Evolutionary conservation across 2,329 filamentous ascomycete species (phyloP), one percentile per base, ranked within the genome.

Genomic region (Tolypocladium sp.): DNA sequence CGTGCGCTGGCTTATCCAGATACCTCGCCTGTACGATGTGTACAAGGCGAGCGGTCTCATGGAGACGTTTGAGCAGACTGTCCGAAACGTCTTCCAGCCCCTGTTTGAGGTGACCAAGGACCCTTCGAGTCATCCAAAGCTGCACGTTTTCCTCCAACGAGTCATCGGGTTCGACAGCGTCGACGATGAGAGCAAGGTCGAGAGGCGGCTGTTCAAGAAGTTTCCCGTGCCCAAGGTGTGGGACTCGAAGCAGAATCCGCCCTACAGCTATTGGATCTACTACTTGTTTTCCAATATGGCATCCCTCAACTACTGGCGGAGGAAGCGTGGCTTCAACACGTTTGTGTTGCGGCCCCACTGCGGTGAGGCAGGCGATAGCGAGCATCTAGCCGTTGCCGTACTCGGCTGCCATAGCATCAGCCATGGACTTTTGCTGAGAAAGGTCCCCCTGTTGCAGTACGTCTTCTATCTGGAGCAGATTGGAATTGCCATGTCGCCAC

Each of bases 181-280:
- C 54, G 94, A 99, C 69, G 94, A 99, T 66, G 94, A 99, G 77
- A 97, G 92, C 79, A 99, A 99, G 76, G 83, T 92, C 2, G 94
- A 99, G 74, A 87, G 93, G 35, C 88, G 94, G 25, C 82, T 97
- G n/a, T 96, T 92, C 77, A 89, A 88, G 69, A 99, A 99, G 72
- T 99, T 96, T 65, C 94, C 94, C 0, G 87, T 94, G 27, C 93
- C 94, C 5, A 89, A 86, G 62, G 86, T 86, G 58, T 99, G 94
- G 94, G 84, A 87, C 63, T 92, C 91, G 1, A 92, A 90, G 67
- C 92, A 97, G 73, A 99, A 99, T 69, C 94, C 94, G 17, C 94
- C 94, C 0, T 99, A 99, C 77, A 97, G 90, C 71, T 99, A 99
- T 76, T 99, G 94, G 94, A 90, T 97, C 70, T 99, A 99, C 76